A percentile compares a stretch with the other conserved stretches of the same genome.
Evolutionary conservation across 2,329 filamentous ascomycete genomes (phyloP).

Genomic region (Eutypa lata): DNA sequence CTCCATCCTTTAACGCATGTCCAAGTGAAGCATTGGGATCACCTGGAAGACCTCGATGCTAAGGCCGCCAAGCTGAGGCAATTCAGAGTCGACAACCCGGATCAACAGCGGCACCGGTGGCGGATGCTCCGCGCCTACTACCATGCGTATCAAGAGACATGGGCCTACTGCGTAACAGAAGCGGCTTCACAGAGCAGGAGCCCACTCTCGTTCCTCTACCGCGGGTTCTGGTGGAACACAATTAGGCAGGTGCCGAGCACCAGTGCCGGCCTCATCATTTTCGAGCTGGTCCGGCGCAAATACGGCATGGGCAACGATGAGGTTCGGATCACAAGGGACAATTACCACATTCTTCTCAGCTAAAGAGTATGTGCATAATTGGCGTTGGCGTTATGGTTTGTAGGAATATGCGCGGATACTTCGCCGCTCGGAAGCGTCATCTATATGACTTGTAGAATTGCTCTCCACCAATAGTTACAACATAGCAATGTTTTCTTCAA

Average conservation of each 20-base stretch:
- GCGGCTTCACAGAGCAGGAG: slow-evolving; percentile 55
- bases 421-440: too few species aligned
- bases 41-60: slow-evolving; percentile 68
- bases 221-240: slow-evolving; percentile 69
- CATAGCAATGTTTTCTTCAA: too few species aligned
- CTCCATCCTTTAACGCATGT: slow-evolving; percentile 70
- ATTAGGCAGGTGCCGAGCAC: slow-evolving; percentile 74
- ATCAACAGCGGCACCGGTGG: slow-evolving; percentile 36
- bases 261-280: slow-evolving; percentile 73
- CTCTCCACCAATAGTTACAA: too few species aligned
- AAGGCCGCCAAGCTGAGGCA: slow-evolving; percentile 46
- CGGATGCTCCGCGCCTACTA: slow-evolving; percentile 64
- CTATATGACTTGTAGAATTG: too few species aligned
- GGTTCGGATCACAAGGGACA: slow-evolving; percentile 64
- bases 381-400: neutral
- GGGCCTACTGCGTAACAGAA: slow-evolving; percentile 55
- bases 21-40: slow-evolving; percentile 70
- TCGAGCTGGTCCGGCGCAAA: slow-evolving; percentile 71
- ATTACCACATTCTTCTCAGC: slow-evolving; percentile 66
- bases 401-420: too few species aligned
- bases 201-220: slow-evolving; percentile 63
- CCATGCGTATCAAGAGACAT: slow-evolving; percentile 67
- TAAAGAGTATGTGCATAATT: slow-evolving; percentile 22
- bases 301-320: slow-evolving; percentile 63
- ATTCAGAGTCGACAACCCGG: slow-evolving; percentile 26